These are phyloP conservation scores for Phytophthora idaei DNA, from an alignment of 352 stramenopile genomes.

Conservation along the genomic window DNA sequence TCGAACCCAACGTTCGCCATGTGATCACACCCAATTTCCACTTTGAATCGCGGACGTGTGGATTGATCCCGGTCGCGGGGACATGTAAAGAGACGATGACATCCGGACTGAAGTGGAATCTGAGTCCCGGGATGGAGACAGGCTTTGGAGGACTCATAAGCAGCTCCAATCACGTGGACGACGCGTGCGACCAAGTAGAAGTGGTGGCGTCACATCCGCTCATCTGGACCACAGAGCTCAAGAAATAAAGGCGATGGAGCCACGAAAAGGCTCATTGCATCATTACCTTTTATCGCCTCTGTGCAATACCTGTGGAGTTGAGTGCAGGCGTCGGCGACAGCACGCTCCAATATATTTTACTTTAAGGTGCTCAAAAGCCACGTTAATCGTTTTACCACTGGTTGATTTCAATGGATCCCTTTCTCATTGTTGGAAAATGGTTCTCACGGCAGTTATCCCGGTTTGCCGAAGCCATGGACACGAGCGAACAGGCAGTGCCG, in stretches of 20 bases:
- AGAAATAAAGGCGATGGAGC: slow-evolving; percentile 34
- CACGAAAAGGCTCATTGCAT: neutral
- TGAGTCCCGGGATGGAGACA: slow-evolving; percentile 61
- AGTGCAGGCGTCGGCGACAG: too few species aligned
- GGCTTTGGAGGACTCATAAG: slow-evolving; percentile 84
- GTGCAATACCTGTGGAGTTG: too few species aligned
- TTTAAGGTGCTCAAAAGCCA: too few species aligned
- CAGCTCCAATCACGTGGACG: slow-evolving; percentile 83
- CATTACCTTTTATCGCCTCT: too few species aligned
- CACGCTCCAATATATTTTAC: too few species aligned
- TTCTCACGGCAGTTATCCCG: too few species aligned
- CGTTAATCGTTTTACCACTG: too few species aligned
- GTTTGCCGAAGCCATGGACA: too few species aligned
- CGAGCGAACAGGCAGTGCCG: too few species aligned
- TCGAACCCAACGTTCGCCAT: slow-evolving; percentile 65
- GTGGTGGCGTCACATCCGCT: slow-evolving; percentile 79
- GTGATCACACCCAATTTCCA: slow-evolving; percentile 83
- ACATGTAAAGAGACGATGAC: slow-evolving; percentile 84
- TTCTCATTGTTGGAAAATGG: too few species aligned
- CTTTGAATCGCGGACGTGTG: slow-evolving; percentile 93
- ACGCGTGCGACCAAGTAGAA: slow-evolving; percentile 48
- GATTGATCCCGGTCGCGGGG: slow-evolving; percentile 92
- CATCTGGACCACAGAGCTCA: slow-evolving; percentile 91
- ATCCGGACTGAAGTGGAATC: slow-evolving; percentile 91
- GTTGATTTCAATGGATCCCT: too few species aligned